Evolutionary conservation across 176 grass and related monocot species (phyloP).

Genomic region (Raddia guianensis): DNA sequence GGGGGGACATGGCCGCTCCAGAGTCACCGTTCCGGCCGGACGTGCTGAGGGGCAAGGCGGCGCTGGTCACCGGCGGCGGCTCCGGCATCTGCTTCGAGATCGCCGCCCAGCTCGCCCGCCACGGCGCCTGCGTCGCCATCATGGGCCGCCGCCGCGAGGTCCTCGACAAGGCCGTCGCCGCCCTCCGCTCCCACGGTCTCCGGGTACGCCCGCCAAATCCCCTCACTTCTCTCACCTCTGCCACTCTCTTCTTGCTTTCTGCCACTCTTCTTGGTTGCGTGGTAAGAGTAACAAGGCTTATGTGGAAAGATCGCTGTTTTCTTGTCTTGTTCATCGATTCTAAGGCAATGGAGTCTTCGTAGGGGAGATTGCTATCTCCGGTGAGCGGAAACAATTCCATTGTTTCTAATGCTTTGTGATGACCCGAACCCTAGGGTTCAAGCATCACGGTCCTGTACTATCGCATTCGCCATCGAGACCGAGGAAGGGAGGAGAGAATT

Average conservation of each 20-base stretch:
- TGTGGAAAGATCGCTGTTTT: background rate
- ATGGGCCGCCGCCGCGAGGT: constrained; percentile 91
- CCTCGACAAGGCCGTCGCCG: constrained; percentile 76
- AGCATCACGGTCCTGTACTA: no score
- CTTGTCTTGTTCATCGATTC: background rate
- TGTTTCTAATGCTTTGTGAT: background rate
- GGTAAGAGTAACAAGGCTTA: background rate
- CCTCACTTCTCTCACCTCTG: background rate
- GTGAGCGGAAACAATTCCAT: background rate
- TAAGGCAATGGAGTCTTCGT: background rate
- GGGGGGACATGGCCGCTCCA: constrained; percentile 25
- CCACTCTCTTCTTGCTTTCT: background rate
- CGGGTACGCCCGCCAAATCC: constrained; percentile 35
- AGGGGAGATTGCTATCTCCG: no score
- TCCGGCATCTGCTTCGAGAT: constrained; percentile 93
- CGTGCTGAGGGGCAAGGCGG: constrained; percentile 72
- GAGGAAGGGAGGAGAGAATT: no score
- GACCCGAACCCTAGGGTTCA: no score
- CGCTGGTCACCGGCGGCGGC: constrained; percentile 81
- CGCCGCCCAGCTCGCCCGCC: constrained; percentile 67
- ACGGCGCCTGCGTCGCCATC: constrained; percentile 75
- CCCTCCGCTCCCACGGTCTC: constrained; percentile 65
- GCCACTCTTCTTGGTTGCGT: background rate
- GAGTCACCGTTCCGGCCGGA: constrained; percentile 77
- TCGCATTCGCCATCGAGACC: no score